phyloP scores from a whole-genome alignment of 495 filamentous ascomycete genomes.

The Penicillium steckii region DNA sequence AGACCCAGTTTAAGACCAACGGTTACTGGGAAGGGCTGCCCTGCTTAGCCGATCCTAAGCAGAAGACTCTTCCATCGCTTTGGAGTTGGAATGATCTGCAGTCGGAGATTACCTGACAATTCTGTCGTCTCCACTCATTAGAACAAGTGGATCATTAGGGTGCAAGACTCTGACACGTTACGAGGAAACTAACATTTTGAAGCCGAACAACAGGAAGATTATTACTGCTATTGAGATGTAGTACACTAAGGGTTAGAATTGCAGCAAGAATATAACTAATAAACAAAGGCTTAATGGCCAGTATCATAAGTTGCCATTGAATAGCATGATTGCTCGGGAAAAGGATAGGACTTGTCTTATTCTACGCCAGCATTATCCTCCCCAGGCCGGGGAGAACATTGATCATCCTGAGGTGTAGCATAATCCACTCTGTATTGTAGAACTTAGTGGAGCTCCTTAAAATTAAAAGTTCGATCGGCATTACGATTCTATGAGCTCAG shows the following conservation, averaged over 20 bases:
- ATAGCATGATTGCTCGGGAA: too few relatives aligned
- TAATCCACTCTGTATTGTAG: not conserved
- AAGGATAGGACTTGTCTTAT: too few relatives aligned
- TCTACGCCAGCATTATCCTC: not conserved
- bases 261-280: too few relatives aligned
- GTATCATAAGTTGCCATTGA: too few relatives aligned
- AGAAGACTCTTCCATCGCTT: not conserved
- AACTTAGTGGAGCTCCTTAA: constrained; percentile 1
- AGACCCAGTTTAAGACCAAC: not conserved
- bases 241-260: too few relatives aligned
- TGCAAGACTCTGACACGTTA: not conserved
- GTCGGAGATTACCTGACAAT: constrained; percentile 14
- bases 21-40: not conserved
- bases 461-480: constrained; percentile 5
- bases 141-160: not conserved
- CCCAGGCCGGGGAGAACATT: not conserved
- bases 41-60: constrained; percentile 1
- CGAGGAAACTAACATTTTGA: not conserved
- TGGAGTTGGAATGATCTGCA: constrained; percentile 12
- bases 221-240: too few relatives aligned
- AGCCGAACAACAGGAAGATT: not conserved
- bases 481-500: not conserved
- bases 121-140: constrained; percentile 7
- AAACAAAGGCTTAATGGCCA: too few relatives aligned
- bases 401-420: too few relatives aligned